phyloP scores from a whole-genome alignment of 139 green algal species.

The Zygnema circumcarinatum region DNA sequence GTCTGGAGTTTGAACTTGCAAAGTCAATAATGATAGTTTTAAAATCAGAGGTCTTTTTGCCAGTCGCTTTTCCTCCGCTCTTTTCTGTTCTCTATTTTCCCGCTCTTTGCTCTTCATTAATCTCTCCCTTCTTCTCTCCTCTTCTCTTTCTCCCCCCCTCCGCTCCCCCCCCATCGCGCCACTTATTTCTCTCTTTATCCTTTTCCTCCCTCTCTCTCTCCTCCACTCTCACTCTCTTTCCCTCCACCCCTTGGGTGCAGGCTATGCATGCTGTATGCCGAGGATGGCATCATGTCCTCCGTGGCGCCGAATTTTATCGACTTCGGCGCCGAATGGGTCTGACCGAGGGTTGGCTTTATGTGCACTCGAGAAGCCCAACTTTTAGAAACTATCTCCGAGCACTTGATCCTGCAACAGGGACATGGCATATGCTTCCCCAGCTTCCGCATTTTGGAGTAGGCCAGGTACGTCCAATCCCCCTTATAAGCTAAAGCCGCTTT shows the following conservation, averaged over 20 bases:
- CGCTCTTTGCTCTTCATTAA: background rate
- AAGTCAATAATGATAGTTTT: background rate
- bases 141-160: too few species aligned
- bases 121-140: too few species aligned
- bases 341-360: background rate
- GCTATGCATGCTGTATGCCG: background rate
- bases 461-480: background rate
- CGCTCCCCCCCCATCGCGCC: too few species aligned
- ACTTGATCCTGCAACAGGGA: background rate
- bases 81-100: background rate
- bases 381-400: background rate
- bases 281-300: background rate
- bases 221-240: too few species aligned
- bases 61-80: background rate
- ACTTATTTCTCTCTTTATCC: too few species aligned
- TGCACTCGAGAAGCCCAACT: background rate
- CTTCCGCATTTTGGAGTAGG: background rate
- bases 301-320: background rate
- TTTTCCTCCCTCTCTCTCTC: too few species aligned
- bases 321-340: background rate
- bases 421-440: background rate
- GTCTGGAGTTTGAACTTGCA: background rate
- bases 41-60: background rate
- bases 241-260: too few species aligned
- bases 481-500: background rate